These are phyloP conservation scores for Globisporangium acanthophoron DNA, from an alignment of 352 stramenopile genomes.

Conservation along the genomic window DNA sequence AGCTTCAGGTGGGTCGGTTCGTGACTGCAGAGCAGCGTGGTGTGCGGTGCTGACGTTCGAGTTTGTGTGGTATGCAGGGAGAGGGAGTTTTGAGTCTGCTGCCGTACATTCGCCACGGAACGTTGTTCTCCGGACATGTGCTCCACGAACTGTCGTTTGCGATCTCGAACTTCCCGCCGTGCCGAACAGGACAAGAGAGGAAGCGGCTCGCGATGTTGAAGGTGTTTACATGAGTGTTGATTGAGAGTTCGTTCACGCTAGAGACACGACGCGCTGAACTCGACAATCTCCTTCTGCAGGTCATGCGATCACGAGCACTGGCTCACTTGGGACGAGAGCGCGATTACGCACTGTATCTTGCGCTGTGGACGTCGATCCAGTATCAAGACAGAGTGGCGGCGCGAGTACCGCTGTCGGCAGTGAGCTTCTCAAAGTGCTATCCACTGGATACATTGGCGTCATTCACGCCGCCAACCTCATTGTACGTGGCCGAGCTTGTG, in stretches of 20 bases:
- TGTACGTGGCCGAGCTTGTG: conserved; percentile 3
- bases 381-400: conserved; percentile 7
- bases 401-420: not conserved
- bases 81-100: conserved; percentile 63
- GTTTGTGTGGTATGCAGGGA: conserved; percentile 14
- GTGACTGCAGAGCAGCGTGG: not conserved
- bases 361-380: conserved; percentile 28
- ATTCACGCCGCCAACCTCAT: conserved; percentile 2
- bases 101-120: conserved; percentile 68
- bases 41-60: not conserved
- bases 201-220: conserved; percentile 62
- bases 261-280: not conserved
- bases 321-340: conserved; percentile 58
- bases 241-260: not conserved
- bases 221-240: conserved; percentile 16
- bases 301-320: conserved; percentile 57
- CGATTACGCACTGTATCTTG: conserved; percentile 60
- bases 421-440: conserved; percentile 9
- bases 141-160: conserved; percentile 33
- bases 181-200: conserved; percentile 32
- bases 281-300: conserved; percentile 15
- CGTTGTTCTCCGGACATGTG: conserved; percentile 51
- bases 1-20: conserved; percentile 30
- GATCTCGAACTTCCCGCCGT: conserved; percentile 31
- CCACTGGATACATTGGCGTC: conserved; percentile 2